A percentile compares a stretch with the other conserved stretches of the same genome.
These are phyloP conservation scores for Ganoderma sinense DNA, from an alignment of 1,284 basidiomycete genomes.

Conservation along the genomic window DNA sequence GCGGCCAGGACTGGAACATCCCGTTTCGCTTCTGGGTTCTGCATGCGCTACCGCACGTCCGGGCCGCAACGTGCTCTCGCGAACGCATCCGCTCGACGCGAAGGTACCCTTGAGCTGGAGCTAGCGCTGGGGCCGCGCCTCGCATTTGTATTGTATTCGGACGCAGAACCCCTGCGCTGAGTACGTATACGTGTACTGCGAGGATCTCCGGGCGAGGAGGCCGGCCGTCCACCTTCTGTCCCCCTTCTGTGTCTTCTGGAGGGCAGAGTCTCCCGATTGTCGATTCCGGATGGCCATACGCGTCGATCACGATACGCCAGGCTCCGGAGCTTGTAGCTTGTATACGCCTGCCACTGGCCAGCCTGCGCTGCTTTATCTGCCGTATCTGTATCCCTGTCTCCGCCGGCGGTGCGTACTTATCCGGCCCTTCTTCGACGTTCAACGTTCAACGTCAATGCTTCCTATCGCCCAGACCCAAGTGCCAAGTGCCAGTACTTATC, in stretches of 20 bases:
- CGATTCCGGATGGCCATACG: neutral
- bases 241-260: too few relatives aligned
- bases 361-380: neutral
- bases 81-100: neutral
- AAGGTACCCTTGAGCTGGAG: neutral
- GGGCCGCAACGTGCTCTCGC: slow-evolving; percentile 4
- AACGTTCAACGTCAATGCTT: neutral
- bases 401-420: too few relatives aligned
- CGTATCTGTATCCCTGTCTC: too few relatives aligned
- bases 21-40: neutral
- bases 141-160: neutral
- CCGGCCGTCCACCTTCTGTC: neutral
- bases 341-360: neutral
- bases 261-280: neutral
- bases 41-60: neutral
- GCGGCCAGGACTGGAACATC: neutral
- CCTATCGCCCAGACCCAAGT: neutral
- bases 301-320: neutral
- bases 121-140: neutral
- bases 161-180: neutral
- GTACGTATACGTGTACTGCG: neutral
- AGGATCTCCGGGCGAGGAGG: neutral
- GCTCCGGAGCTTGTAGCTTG: neutral
- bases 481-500: too few relatives aligned
- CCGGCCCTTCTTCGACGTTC: too few relatives aligned